Evolutionary conservation across 2,329 filamentous ascomycete genomes (phyloP).

Genomic region (Ophiocordyceps australis): DNA sequence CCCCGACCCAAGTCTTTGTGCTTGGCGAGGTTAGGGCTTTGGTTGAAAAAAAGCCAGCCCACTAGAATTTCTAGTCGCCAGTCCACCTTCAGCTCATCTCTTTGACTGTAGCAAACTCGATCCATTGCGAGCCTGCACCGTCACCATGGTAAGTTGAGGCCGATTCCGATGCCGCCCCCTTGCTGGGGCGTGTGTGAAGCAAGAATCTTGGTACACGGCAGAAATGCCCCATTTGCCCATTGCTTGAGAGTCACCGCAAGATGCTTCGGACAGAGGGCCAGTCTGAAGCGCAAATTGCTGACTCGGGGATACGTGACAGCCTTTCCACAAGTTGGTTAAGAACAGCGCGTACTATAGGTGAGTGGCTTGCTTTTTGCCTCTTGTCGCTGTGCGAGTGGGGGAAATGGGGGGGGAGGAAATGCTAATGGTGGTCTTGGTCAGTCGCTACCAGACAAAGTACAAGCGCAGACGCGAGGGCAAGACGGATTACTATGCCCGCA

Average conservation of each 20-base stretch:
- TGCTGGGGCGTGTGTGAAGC: slow-evolving; percentile 4
- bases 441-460: slow-evolving; percentile 99
- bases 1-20: slow-evolving; percentile 14
- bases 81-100: slow-evolving; percentile 10
- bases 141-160: slow-evolving; percentile 53
- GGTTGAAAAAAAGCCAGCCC: slow-evolving; percentile 19
- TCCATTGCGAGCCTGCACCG: slow-evolving; percentile 28
- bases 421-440: slow-evolving; percentile 20
- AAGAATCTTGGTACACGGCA: too few species aligned
- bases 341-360: slow-evolving; percentile 98
- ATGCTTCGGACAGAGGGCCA: slow-evolving; percentile 71
- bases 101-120: slow-evolving; percentile 16
- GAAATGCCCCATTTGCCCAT: slow-evolving; percentile 26
- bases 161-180: slow-evolving; percentile 7
- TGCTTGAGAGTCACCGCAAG: slow-evolving; percentile 73
- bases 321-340: slow-evolving; percentile 92
- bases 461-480: slow-evolving; percentile 89
- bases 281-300: slow-evolving; percentile 99
- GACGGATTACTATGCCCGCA: slow-evolving; percentile 99
- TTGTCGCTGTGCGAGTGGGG: not conserved
- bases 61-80: slow-evolving; percentile 14
- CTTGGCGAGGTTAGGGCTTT: slow-evolving; percentile 18
- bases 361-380: too few species aligned
- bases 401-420: slow-evolving; percentile 1
- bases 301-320: slow-evolving; percentile 60